Evolutionary conservation across 1,284 basidiomycete species (phyloP), one percentile per base, ranked within the genome.

Genomic region (Moesziomyces antarcticus): DNA sequence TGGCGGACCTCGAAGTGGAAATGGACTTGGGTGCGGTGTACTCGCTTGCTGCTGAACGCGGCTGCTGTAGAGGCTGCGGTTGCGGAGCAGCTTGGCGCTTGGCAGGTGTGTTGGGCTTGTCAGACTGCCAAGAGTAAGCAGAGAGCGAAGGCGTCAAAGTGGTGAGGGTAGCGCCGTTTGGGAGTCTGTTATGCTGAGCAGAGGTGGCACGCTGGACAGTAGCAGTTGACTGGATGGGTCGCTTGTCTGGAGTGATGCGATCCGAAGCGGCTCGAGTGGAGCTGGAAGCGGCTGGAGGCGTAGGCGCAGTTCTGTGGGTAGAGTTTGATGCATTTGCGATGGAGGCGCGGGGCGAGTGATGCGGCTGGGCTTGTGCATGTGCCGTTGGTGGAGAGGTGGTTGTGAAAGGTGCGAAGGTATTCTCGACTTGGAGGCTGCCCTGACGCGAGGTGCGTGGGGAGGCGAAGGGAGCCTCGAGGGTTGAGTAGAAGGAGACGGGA

Each of bases 401-500:
- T 14, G 20, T n/a, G 14, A 48, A 45, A 1, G 64, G 46, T 4
- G 22, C 5, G 5, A 50, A 49, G n/a, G 24, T 16, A n/a, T 40
- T n/a, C 1, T 64, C 56, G 11, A 51, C 27, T 2, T 52, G 61
- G n/a, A 57, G 22, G 59, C 58, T 65, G 22, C 54, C 48, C 20
- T 64, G 64, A 13, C 53, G 56, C 20, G 64, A 68, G n/a, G 43
- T 54, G 3, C 61, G 48, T 18, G 61, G 61, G 11, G 66, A 61
- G 37, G 50, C 61, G n/a, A 48, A 18, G 1, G 56, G 57, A 1
- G 57, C 49, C 52, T 70, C 61, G 44, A 50, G 40, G 2, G 61
- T 46, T 16, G 65, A 69, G 64, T 73, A 60, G 46, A 73, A 69
- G 7, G 66, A 73, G 55, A 65, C 56, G 22, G 71, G 66, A 8